phyloP scores from a whole-genome alignment of 1,284 basidiomycete species.

The Melampsora larici-populina region DNA sequence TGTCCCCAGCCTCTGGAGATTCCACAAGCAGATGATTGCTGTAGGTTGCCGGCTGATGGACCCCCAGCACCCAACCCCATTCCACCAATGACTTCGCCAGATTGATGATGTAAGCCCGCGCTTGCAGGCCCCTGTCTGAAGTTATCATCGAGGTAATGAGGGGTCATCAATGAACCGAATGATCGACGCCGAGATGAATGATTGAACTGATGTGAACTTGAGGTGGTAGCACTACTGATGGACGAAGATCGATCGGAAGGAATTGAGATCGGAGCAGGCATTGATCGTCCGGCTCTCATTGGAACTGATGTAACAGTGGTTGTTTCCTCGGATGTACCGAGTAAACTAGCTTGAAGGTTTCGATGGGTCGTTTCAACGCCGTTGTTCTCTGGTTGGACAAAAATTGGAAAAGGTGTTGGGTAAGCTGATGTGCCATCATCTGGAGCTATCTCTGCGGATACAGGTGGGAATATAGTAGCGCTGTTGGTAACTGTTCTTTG shows the following conservation, averaged over 20 bases:
- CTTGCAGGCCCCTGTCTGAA: neutral
- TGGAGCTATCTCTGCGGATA: slow-evolving; percentile 9
- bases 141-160: slow-evolving; percentile 10
- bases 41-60: slow-evolving; percentile 51
- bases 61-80: slow-evolving; percentile 52
- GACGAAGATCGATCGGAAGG: neutral
- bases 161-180: slow-evolving; percentile 39
- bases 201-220: slow-evolving; percentile 4
- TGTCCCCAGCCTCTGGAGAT: slow-evolving; percentile 67
- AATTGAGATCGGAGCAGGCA: slow-evolving; percentile 1
- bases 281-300: slow-evolving; percentile 5
- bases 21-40: slow-evolving; percentile 63
- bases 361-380: neutral
- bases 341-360: neutral
- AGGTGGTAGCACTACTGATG: neutral
- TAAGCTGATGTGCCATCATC: neutral
- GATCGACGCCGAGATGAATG: slow-evolving; percentile 14
- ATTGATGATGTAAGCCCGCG: slow-evolving; percentile 20
- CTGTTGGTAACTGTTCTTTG: slow-evolving; percentile 22
- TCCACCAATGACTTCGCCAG: slow-evolving; percentile 43
- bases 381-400: neutral
- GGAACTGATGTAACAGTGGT: neutral
- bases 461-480: slow-evolving; percentile 33
- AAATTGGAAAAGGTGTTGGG: neutral
- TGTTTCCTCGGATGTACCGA: neutral